Base-by-base conservation (phyloP, 78 protist species). In the Dictyostelium brefeldianum region DNA sequence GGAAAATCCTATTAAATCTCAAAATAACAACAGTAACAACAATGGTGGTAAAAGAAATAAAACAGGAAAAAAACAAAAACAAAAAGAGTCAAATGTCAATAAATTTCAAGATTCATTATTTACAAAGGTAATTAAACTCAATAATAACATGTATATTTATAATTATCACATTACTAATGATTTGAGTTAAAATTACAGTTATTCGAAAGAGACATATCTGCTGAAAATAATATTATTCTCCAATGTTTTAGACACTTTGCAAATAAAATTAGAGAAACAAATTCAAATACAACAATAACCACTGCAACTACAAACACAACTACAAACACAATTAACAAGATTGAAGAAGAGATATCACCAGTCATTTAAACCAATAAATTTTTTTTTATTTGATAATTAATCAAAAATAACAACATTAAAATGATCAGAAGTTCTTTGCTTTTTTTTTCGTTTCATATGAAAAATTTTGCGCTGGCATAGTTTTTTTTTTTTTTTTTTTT, bases 241-340 rank as follows among this genome's bases (percentile, higher is more conserved):
- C 92, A 85, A 85, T 74, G 81, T 75, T 56, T 85, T 74, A 71
- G 92, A 85, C 83, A 75, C 48, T 62, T 85, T 15, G 82, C 92
- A 20, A 85, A 85, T 48, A 85, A 65, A 41, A 73, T 85, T 17
- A 82, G 27, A 50, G 25, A 36, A 69, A 67, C 10, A 65, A 75
- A 67, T 54, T 22, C 12, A 18, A 50, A 48, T 22, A 50, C 11
- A 62, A 59, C 22, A 62, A 59, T n/a, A n/a, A n/a, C n/a, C n/a
- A 51, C 10, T 51, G 15, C 15, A 51, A 8, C 56, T 51, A 51
- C 53, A 48, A 5, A 48, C 53, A 48, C 53, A 48, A 5, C 15
- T 12, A 51, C 56, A 51, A 51, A 51, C 4, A 51, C 56, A 51
- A 8, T 14, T 36, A 36, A 36, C 2, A n/a, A n/a, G n/a, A 36